Evolutionary conservation across 2,329 filamentous ascomycete species (phyloP).

Genomic region (Alternaria sp.): DNA sequence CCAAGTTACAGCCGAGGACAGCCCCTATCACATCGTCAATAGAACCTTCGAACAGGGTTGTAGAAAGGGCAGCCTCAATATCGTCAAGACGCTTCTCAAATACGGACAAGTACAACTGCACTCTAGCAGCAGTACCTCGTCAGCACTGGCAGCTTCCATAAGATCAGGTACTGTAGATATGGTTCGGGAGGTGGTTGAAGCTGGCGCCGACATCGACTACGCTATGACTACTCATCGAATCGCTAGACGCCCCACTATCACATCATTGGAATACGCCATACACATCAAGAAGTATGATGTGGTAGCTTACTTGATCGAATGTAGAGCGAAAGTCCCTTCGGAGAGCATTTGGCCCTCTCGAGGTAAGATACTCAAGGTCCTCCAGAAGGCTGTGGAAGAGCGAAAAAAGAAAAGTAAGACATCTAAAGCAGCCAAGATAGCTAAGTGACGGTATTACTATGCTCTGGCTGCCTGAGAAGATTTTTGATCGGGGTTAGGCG

Average conservation of each 20-base stretch:
- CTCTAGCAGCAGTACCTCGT: neutral
- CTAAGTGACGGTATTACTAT: neutral
- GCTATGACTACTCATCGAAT: neutral
- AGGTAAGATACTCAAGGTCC: neutral
- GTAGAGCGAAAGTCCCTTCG: neutral
- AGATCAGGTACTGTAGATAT: neutral
- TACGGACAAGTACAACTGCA: neutral
- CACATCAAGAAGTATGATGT: neutral
- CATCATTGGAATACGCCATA: neutral
- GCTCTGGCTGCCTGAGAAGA: neutral
- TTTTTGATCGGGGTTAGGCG: no score
- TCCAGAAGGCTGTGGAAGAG: neutral
- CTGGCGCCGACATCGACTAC: neutral
- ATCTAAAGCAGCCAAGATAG: neutral
- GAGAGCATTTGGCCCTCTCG: neutral
- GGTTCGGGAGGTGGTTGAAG: neutral
- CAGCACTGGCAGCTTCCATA: neutral
- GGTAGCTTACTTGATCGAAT: neutral
- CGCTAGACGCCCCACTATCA: neutral
- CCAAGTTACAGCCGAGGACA: neutral
- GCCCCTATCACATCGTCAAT: neutral
- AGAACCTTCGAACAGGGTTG: neutral
- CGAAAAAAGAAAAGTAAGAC: neutral
- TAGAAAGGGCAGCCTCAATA: neutral
- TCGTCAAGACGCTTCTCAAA: neutral